Base-by-base conservation (phyloP, 164 flowering plant genomes). In the Macadamia tetraphylla region DNA sequence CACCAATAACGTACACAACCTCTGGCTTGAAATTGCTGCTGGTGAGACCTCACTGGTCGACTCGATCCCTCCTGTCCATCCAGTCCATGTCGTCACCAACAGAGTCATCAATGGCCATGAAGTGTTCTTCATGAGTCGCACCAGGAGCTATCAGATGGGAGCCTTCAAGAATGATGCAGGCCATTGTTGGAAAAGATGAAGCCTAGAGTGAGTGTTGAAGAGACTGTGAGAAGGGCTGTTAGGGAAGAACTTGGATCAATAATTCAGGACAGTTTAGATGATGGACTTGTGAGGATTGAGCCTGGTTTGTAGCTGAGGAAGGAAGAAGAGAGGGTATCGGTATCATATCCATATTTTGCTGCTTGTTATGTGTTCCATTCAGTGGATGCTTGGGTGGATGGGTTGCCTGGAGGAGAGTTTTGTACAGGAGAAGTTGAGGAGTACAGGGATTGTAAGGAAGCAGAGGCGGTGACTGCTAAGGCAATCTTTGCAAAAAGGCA, bases 131-230 rank as follows among this genome's bases (percentile, higher is more conserved):
- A 92, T 10, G 99, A 94, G 59, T 80, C 90, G 3, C 88, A 78
- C 62, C 99, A 94, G 70, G 89, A 90, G 60, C 63, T 94, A 40
- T 87, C 96, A 0, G 88, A 94, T 52, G 97, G 99, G 29, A 75
- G 74, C 13, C 64, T 82, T 55, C 70, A 97, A 58, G 15, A 75
- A 0, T 76, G 99, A 48, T 31, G 65, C 31, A 69, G 97, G 35
- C 97, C 95, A 1, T 76, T 94, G 48, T 90, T 97, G 32, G 98
- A 94, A 85, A 94, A 94, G 66, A 86, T 94, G 97, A 94, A 88
- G 84, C 90, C 97, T 1, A 76, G 77, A 0, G 99, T 92, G 77
- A 72, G 78, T 13, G 75, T 85, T 0, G 88, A 86, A 23, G 74
- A 61, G 9, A 96, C 97, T 0, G 90, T 75, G 6, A 6, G 55